Evolutionary conservation across 2,329 filamentous ascomycete genomes (phyloP), one percentile per base, ranked within the genome.

Genomic region (Trichoderma breve): DNA sequence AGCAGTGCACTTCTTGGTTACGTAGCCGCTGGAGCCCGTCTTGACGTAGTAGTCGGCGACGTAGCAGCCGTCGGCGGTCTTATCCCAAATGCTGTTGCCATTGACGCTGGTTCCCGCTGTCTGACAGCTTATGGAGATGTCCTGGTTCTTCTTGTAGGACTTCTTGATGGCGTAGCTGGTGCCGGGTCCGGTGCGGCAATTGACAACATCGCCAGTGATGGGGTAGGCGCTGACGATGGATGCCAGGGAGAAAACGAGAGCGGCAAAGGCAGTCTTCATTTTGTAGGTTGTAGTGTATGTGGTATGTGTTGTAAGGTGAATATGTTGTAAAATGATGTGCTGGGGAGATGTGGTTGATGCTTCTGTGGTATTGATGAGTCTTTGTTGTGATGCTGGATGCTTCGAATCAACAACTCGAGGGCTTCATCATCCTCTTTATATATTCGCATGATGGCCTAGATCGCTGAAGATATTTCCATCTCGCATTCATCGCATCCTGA

Each of bases 41-140:
- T 74, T 72, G 64, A 74, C 74, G 68, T 74, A 74, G 51, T 74
- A 71, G 69, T 72, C 69, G 18, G 71, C 47, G 39, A 74, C 74
- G 51, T 73, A 72, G 69, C 74, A 74, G 55, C 71, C 74, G 57
- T 73, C 73, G 6, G 65, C 28, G 1, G 71, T 74, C 65, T 72
- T 74, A 32, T 72, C 73, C 70, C 73, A 74, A 51, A 74, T 66
- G 32, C 32, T 72, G 28, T 72, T 67, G 43, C 73, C 73, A 21
- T 72, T 51, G 60, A 74, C 63, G 60, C 32, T 68, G 21, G 68
- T 43, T 28, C 74, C 74, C 21, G 70, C 28, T 9, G 71, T 71
- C 58, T 74, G 74, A 65, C 74, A 74, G 51, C 43, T 67, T 34
- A 74, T 72, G 36, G 28, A 69, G 32, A 74, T 70, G 39, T 74